These are phyloP conservation scores for Fraxinus latifolia DNA, from an alignment of 305 asterid species.

Conservation along the genomic window DNA sequence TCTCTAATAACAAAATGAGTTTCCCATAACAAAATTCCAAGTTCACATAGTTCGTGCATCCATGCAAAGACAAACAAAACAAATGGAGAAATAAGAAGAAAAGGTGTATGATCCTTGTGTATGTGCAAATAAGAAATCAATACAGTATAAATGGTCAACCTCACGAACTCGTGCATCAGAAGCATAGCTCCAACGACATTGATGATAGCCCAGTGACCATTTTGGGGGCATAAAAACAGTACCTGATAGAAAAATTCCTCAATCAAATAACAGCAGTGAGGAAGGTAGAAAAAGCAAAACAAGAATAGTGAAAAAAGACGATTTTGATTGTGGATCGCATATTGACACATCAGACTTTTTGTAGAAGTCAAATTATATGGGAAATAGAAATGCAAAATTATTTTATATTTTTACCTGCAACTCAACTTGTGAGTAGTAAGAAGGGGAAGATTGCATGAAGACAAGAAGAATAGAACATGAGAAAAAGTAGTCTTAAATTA, in stretches of 20 bases:
- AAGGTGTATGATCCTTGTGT: background rate
- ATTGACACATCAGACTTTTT: background rate
- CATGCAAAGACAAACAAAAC: background rate
- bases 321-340: background rate
- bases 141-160: conserved; percentile 40
- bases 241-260: conserved; percentile 45
- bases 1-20: conserved; percentile 7
- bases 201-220: conserved; percentile 98
- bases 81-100: background rate
- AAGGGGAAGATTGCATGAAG: background rate
- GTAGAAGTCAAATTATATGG: background rate
- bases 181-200: conserved; percentile 93
- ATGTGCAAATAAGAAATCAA: conserved; percentile 9
- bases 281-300: background rate
- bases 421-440: background rate
- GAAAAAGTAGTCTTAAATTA: background rate
- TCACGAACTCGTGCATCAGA: conserved; percentile 85
- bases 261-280: conserved; percentile 8
- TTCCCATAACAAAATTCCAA: conserved; percentile 12
- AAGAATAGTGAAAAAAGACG: background rate
- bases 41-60: background rate
- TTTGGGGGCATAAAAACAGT: conserved; percentile 95
- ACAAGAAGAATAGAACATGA: background rate
- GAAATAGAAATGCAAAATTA: background rate
- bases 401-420: background rate